Percentiles rank a stretch among this genome's conserved stretches.
phyloP scores from a whole-genome alignment of 768 basidiomycete genomes.

The Termitomyces sp. region DNA sequence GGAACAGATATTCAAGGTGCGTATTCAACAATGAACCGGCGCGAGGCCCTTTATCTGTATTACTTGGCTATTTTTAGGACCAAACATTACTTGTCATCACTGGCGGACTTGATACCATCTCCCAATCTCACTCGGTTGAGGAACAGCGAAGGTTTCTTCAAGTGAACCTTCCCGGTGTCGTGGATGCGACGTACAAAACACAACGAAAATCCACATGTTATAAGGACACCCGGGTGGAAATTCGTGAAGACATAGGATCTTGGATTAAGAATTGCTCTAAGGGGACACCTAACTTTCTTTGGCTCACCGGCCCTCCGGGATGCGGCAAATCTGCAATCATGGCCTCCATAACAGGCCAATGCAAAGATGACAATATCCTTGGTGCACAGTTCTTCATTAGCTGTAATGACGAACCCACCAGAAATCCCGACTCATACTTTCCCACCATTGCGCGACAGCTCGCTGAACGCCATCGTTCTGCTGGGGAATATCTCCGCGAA shows the following conservation, averaged over 20 bases:
- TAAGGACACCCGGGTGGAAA: neutral
- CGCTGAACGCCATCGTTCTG: neutral
- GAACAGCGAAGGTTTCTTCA: neutral
- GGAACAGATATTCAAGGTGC: constrained; percentile 4
- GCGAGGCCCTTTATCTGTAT: neutral
- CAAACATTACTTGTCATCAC: neutral
- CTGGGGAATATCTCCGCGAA: neutral
- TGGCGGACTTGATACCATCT: neutral
- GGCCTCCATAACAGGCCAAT: constrained; percentile 6
- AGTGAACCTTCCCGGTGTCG: neutral
- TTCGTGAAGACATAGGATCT: neutral
- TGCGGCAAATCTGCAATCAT: constrained; percentile 10
- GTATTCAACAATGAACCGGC: neutral
- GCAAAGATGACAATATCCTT: neutral
- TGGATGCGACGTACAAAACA: neutral
- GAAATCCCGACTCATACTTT: neutral
- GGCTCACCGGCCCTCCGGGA: constrained; percentile 9
- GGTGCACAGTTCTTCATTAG: constrained; percentile 11
- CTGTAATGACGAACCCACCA: constrained; percentile 4
- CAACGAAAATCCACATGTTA: neutral
- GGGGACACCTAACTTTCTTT: constrained; percentile 5
- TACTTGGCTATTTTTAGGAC: neutral
- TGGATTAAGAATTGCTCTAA: neutral
- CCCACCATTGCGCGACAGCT: neutral
- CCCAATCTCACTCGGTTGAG: neutral